Base-by-base conservation (phyloP, 176 grass and related monocot genomes). In the Saccharum officinarum region DNA sequence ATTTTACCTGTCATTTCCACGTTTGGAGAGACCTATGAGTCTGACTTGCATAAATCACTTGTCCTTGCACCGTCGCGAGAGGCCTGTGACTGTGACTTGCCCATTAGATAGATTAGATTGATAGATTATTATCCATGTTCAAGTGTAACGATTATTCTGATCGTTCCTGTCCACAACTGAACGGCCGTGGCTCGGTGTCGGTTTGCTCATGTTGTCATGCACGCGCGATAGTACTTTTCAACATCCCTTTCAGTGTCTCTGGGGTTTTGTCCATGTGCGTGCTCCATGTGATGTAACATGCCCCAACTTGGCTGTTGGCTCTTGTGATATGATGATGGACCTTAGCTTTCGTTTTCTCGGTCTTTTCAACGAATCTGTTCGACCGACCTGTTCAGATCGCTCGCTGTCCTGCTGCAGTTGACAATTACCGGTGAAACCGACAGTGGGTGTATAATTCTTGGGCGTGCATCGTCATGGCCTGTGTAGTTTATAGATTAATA, bases 281-380 rank as follows among this genome's bases (percentile, higher is more conserved):
- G 61, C 18, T 38, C 65, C 88, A 90, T 90, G 85, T 91, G 89
- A 87, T 34, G 84, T 73, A 74, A 84, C 80, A 80, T 84, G 80
- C 44, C 74, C 80, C 61, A 80, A 69, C 80, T 68, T 59, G 61
- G 74, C 16, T 20, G 74, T 67, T 67, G 60, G 75, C 17, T 26
- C 26, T 26, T 74, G 1, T 23, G 22, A 80, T 52, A 79, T 62
- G 62, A 71, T 69, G 6, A 11, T 46, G 40, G 28, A 30, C 62
- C 25, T 44, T 42, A 3, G 67, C 84, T 87, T 60, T 76, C 62
- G 75, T 22, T 79, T 46, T 73, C 84, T 67, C 1, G 3, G 37
- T 67, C 74, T 68, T 87, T 67, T 75, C 79, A 64, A 70, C 79
- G 11, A 80, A 49, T 80, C 69, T 13, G 13, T 69, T 69, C 31